A percentile compares a stretch with the other conserved stretches of the same genome.
These are phyloP conservation scores for Paracoccidioides brasiliensis DNA, from an alignment of 2,329 filamentous ascomycete genomes.

Conservation along the genomic window DNA sequence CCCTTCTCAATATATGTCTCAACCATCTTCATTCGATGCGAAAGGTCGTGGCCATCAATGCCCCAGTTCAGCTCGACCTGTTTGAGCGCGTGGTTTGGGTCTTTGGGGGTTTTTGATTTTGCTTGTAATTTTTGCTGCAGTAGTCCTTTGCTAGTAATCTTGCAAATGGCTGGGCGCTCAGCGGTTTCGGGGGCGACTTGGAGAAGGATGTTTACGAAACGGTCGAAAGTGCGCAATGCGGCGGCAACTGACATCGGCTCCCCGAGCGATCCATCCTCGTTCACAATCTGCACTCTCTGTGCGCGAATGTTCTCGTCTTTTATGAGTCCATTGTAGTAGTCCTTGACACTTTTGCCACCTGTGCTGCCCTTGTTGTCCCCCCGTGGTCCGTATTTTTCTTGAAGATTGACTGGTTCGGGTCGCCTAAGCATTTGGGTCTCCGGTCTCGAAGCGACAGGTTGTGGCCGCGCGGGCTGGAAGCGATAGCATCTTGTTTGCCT, in stretches of 20 bases:
- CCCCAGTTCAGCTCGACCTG: slow-evolving; percentile 86
- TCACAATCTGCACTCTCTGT: slow-evolving; percentile 22
- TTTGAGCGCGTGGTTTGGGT: slow-evolving; percentile 42
- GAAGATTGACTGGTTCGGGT: not conserved
- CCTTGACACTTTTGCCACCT: not conserved
- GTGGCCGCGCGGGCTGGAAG: not conserved
- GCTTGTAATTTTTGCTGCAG: slow-evolving; percentile 27
- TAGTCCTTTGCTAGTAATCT: slow-evolving; percentile 49
- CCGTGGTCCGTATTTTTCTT: not conserved
- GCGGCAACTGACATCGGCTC: slow-evolving; percentile 17
- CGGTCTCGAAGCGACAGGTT: not conserved
- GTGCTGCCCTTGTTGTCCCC: not conserved
- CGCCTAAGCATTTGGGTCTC: not conserved
- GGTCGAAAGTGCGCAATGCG: slow-evolving; percentile 36
- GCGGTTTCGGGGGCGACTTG: slow-evolving; percentile 30
- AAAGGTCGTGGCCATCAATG: slow-evolving; percentile 62
- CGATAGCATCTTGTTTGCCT: slow-evolving; percentile 2
- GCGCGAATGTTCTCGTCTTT: slow-evolving; percentile 25
- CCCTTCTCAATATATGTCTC: slow-evolving; percentile 60
- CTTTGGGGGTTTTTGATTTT: slow-evolving; percentile 26
- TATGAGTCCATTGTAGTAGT: slow-evolving; percentile 5
- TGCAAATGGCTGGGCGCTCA: slow-evolving; percentile 49
- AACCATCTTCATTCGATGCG: slow-evolving; percentile 56
- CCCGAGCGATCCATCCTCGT: slow-evolving; percentile 21
- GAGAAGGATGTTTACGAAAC: slow-evolving; percentile 38